Base-by-base conservation (phyloP, 352 stramenopile genomes). In the Pythium apleroticum region DNA sequence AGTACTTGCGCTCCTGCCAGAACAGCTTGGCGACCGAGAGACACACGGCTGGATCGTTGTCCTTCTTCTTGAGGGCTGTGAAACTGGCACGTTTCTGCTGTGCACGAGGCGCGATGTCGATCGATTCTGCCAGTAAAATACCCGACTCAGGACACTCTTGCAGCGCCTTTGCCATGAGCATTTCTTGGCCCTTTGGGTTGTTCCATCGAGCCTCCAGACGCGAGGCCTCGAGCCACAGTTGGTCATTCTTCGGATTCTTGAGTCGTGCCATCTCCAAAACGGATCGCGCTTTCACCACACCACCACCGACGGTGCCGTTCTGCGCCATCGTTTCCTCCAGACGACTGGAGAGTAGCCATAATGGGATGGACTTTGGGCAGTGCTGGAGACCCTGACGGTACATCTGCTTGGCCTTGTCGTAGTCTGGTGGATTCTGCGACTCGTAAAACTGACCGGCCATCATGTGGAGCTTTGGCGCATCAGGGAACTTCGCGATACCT, bases 41-140 rank as follows among this genome's bases (percentile, higher is more conserved):
- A 69, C 99, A 98, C n/a, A 99, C 97, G 14, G 89, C 75, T 4
- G 96, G 84, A 77, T 99, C 97, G 56, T 99, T 98, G 62, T 98
- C 96, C 74, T 97, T 98, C 60, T 96, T 93, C 81, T 99, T 98
- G 48, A 99, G 87, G 25, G 97, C 98, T 22, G 97, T 95, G 25
- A 97, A 93, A 10, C 89, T 98, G 50, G 97, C 97, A 22, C 89
- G 88, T 67, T 99, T 99, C 68, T 99, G 96, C 66, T 99, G 91
- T 4, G 97, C 88, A 24, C 94, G 81, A 24, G 96, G 97, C 6
- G 96, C 91, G 43, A 91, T 98, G 35, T 95, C 78, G 53, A 99
- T 99, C 28, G 95, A 95, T 76, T 99, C 96, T 20, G 96, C 92
- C 65, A 98, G 89, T 12, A 99, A 72, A 35, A 98, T 73, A 19